Base-by-base conservation (phyloP, 306 rosid species). In the Acacia confusa region DNA sequence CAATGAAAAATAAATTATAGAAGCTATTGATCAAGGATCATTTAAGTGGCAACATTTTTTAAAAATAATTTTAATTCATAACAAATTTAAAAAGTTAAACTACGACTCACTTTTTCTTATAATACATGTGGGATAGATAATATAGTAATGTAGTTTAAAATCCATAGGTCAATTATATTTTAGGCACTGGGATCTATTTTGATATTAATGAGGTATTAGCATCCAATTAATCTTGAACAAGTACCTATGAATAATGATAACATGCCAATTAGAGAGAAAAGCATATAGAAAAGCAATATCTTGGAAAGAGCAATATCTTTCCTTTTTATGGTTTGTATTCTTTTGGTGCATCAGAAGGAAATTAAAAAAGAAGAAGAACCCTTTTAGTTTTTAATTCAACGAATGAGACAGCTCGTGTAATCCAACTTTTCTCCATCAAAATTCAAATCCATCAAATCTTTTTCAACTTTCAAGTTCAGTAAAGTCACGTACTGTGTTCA, bases 301-400 rank as follows among this genome's bases (percentile, higher is more conserved):
- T 64, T 16, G 70, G 70, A 16, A 64, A 64, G 70, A 64, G 41
- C 70, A 64, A 64, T 32, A 64, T 32, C 38, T 34, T 66, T 34
- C 7, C 22, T 66, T 86, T 82, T 24, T 4, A 24, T 25, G 66
- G 84, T 82, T 88, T 84, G 82, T 83, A 69, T 83, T 78, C 84
- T 80, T 91, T 85, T 82, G 81, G 88, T 79, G 72, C 85, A 85
- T 79, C 66, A 73, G 82, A 70, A 78, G 69, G 1, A 36, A 36
- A 36, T 36, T 32, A 4, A 5, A 32, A 32, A 36, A 80, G 50
- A 87, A 85, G 77, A 0, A 24, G 7, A 1, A n/a, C 6, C 7
- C 2, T 9, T 84, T 79, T 81, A 73, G 67, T 27, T 61, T 55
- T 55, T 61, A 87, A 81, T 70, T 58, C 53, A 72, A 86, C 82